phyloP scores from a whole-genome alignment of 257 asterid species.

The Nicotiana knightiana region DNA sequence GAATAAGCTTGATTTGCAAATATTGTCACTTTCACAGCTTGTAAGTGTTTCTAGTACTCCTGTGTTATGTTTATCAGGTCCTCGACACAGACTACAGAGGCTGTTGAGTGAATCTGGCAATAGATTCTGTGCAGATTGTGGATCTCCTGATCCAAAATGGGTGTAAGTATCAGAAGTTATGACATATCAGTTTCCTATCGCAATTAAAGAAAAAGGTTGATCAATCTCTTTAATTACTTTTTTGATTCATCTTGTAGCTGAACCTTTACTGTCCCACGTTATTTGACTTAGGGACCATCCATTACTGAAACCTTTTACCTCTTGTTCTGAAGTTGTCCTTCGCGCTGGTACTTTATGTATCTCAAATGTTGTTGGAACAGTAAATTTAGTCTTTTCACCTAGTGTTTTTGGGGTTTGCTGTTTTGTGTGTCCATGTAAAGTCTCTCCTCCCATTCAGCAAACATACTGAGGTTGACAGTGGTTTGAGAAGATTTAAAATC shows the following conservation, averaged over 20 bases:
- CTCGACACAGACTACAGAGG: constrained; percentile 59
- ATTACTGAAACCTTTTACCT: neutral
- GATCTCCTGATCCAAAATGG: constrained; percentile 93
- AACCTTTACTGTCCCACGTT: neutral
- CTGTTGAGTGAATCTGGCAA: constrained; percentile 61
- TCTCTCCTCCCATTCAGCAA: neutral
- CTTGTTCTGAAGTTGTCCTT: neutral
- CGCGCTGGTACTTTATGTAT: neutral
- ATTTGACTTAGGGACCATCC: neutral
- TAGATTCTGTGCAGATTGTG: constrained; percentile 83
- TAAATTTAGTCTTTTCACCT: neutral
- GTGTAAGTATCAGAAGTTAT: constrained; percentile 48
- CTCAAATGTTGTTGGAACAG: neutral
- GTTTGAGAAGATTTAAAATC: neutral
- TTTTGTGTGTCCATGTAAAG: no score
- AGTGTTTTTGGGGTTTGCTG: neutral
- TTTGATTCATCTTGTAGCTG: neutral
- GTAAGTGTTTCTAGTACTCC: neutral
- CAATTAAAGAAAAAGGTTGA: neutral
- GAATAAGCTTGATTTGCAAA: neutral
- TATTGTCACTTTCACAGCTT: neutral
- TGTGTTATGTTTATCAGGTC: constrained; percentile 31
- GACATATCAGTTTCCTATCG: neutral
- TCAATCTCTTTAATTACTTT: neutral
- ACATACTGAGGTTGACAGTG: neutral